Evolutionary conservation across 2,329 filamentous ascomycete species (phyloP).

Genomic region (Neofusicoccum cordaticola): DNA sequence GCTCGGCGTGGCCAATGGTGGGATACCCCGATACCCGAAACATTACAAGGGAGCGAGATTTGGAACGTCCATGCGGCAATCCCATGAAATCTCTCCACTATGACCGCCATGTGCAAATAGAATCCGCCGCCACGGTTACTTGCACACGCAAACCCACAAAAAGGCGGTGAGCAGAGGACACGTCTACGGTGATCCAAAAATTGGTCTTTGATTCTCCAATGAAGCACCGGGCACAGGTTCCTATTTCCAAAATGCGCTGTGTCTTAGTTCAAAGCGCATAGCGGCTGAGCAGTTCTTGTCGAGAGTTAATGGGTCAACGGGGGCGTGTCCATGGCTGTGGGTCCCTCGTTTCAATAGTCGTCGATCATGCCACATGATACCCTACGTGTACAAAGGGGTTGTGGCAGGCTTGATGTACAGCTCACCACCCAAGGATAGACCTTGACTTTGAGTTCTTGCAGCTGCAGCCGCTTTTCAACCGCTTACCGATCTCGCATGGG

Average conservation of each 20-base stretch:
- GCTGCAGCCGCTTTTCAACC: not conserved
- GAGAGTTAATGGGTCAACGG: not conserved
- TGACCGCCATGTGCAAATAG: not conserved
- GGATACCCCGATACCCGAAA: not conserved
- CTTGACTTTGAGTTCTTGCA: not conserved
- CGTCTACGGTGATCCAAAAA: not conserved
- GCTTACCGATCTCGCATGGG: not conserved
- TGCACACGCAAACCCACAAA: conserved; percentile 1
- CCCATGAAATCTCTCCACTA: not conserved
- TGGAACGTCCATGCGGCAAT: conserved; percentile 2
- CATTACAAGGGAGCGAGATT: not conserved
- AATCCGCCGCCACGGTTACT: not conserved
- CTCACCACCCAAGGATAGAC: not conserved
- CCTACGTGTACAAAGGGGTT: conserved; percentile 14
- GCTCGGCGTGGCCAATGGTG: not conserved
- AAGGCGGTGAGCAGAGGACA: conserved; percentile 8
- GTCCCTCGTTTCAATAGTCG: conserved; percentile 6
- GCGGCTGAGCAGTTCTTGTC: not conserved
- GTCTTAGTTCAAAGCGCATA: not conserved
- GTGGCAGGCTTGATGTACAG: not conserved
- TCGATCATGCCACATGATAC: conserved; percentile 13
- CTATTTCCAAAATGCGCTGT: not conserved
- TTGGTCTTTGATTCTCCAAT: not conserved
- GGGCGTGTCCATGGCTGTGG: not conserved
- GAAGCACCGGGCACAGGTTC: not conserved